phyloP scores from a whole-genome alignment of 352 stramenopile genomes.

The Globisporangium cystogenes region DNA sequence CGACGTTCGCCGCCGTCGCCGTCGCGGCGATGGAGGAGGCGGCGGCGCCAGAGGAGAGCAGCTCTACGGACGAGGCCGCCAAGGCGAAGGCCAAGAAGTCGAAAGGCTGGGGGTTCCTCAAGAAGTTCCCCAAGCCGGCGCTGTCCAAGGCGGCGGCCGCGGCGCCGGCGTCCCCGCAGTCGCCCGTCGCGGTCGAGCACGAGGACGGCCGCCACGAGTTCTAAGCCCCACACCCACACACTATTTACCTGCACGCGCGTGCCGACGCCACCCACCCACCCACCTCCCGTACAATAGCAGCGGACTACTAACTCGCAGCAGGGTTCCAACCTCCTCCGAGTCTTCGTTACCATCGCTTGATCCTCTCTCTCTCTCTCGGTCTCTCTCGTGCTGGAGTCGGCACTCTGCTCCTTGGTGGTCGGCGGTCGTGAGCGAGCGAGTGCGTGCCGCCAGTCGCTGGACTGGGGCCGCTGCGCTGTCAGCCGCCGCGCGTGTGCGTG shows the following conservation, averaged over 20 bases:
- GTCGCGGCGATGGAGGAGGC: slow-evolving; percentile 15
- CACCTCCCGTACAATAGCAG: background rate
- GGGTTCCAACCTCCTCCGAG: background rate
- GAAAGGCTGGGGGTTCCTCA: slow-evolving; percentile 22
- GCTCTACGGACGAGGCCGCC: slow-evolving; percentile 4
- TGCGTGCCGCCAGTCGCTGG: background rate
- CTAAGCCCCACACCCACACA: too few species aligned
- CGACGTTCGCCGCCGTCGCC: slow-evolving; percentile 10
- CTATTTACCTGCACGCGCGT: background rate
- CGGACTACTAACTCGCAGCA: too few species aligned
- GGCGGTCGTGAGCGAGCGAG: background rate
- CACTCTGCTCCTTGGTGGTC: background rate
- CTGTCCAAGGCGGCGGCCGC: slow-evolving; percentile 2
- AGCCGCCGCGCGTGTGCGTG: background rate
- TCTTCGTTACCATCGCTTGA: background rate
- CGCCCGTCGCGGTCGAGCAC: slow-evolving; percentile 20
- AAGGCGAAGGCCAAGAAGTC: slow-evolving; percentile 23
- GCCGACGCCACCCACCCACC: background rate
- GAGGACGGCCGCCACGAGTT: slow-evolving; percentile 55
- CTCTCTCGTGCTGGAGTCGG: background rate
- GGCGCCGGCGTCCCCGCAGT: slow-evolving; percentile 4
- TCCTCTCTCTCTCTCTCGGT: background rate
- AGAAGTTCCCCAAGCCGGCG: slow-evolving; percentile 12
- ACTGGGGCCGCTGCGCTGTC: background rate
- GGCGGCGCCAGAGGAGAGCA: slow-evolving; percentile 13